Percentiles rank a stretch among this genome's conserved stretches.
Conservation (phyloP, 768 basidiomycete genomes). For the Tricholoma matsutake region DNA sequence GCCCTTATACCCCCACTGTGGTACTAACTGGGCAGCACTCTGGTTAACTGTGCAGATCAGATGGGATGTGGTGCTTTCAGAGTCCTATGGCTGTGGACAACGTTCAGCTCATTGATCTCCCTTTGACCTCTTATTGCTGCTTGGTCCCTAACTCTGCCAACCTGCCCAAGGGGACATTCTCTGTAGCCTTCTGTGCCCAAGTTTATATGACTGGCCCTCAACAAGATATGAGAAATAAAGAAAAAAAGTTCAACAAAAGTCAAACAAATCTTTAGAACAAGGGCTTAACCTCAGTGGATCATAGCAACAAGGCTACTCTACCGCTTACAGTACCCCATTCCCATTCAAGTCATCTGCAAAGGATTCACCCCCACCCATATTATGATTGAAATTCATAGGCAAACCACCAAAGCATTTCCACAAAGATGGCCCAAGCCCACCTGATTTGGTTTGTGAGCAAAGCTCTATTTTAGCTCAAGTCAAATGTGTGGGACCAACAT, state of each 20-base stretch:
- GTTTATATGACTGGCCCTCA: no score
- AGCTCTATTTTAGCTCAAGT: conserved; percentile 65
- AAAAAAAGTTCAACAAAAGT: neutral
- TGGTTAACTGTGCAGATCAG: no score
- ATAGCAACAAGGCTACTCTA: no score
- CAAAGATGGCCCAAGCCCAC: conserved; percentile 22
- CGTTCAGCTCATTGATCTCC: no score
- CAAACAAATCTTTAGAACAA: conserved; percentile 48
- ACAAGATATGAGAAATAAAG: no score
- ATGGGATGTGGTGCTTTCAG: conserved; percentile 28
- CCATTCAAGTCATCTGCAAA: conserved; percentile 79
- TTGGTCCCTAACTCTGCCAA: no score
- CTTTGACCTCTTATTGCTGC: no score
- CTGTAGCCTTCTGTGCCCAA: no score
- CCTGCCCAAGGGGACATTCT: no score
- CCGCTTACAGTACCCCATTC: conserved; percentile 73
- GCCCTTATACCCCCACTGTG: no score
- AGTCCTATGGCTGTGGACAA: conserved; percentile 45
- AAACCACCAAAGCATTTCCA: conserved; percentile 54
- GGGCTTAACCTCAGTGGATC: conserved; percentile 59
- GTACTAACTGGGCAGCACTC: no score
- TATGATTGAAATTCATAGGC: conserved; percentile 57
- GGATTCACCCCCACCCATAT: conserved; percentile 72
- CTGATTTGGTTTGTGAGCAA: conserved; percentile 45
- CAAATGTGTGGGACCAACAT: conserved; percentile 66